Base-by-base conservation (phyloP, 768 basidiomycete genomes). In the Suillus hirtellus region DNA sequence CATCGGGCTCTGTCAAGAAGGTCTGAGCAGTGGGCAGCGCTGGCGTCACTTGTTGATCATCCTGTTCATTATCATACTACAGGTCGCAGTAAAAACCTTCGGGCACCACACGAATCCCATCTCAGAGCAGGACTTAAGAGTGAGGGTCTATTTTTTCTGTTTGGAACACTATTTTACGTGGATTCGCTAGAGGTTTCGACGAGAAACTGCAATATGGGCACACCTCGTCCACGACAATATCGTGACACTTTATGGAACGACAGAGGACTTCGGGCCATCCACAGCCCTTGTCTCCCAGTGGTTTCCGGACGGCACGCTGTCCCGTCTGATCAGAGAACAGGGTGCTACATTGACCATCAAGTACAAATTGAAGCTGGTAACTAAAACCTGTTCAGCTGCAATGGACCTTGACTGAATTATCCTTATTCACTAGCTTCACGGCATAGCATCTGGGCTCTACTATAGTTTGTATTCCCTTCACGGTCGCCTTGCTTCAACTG, bases 201-300 rank as follows among this genome's bases (percentile, higher is more conserved):
- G 63, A 24, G 70, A 70, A 52, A 38, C 68, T 12, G 42, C 56
- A 15, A 65, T 68, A 11, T 71, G 70, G 70, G 63, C 59, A 19
- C 35, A 46, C 34, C 59, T 71, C 14, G 15, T 49, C 7, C 66
- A 71, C 38, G 60, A 58, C 21, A 72, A 72, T 59, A 59, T 72
- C 14, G 43, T 69, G 1, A 62, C 64, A 6, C 63, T 71, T 27
- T 60, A 24, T 37, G 68, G 71, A 19, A 53, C 60, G 4, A 53
- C 64, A 21, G 63, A 55, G n/a, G 68, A 64, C 35, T 70, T 65
- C 54, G 44, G 49, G 11, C 3, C 17, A 31, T 64, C 67, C 8
- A 58, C 63, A 8, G 67, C 71, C 11, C 65, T 69, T 58, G 64
- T 72, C 14, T 70, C 60, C 38, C 69, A 40, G 6, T 66, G 66